phyloP scores from a whole-genome alignment of 345 rosid genomes.

The Passiflora organensis region DNA sequence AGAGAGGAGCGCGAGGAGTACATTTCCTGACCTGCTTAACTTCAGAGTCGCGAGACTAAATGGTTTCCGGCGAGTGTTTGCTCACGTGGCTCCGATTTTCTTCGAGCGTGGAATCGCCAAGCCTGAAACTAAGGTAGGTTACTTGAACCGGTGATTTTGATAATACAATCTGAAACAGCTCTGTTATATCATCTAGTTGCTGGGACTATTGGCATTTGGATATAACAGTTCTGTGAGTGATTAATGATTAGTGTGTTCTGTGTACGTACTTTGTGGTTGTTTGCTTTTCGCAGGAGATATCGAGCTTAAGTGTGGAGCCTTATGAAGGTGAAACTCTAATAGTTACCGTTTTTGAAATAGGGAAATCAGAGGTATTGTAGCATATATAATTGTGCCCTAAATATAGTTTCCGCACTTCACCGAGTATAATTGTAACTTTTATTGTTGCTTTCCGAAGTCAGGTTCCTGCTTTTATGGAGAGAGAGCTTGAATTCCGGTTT shows the following conservation, averaged over 20 bases:
- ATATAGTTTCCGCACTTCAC: neutral
- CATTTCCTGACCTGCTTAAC: constrained; percentile 72
- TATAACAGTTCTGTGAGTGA: too few relatives aligned
- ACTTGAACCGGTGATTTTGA: too few relatives aligned
- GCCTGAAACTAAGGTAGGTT: constrained; percentile 75
- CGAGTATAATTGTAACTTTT: neutral
- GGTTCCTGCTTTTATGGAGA: constrained; percentile 80
- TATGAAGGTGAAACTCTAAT: constrained; percentile 65
- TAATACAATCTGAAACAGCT: too few relatives aligned
- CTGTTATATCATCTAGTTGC: too few relatives aligned
- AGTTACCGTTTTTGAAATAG: constrained; percentile 78
- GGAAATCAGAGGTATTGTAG: constrained; percentile 56
- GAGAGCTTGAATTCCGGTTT: constrained; percentile 84
- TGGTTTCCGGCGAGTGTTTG: constrained; percentile 82
- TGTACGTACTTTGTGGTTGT: neutral
- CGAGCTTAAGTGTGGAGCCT: constrained; percentile 83
- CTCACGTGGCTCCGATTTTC: constrained; percentile 82
- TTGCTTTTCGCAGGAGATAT: constrained; percentile 56
- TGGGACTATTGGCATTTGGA: too few relatives aligned
- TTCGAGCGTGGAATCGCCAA: constrained; percentile 92
- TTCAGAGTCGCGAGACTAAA: constrained; percentile 72
- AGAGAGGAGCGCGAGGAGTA: constrained; percentile 86
- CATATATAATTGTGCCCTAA: neutral
- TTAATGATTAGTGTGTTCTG: too few relatives aligned
- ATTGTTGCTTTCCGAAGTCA: constrained; percentile 17